A percentile compares a stretch with the other conserved stretches of the same genome.
phyloP scores from a whole-genome alignment of 352 stramenopile genomes.

The Blastocystis sp. region DNA sequence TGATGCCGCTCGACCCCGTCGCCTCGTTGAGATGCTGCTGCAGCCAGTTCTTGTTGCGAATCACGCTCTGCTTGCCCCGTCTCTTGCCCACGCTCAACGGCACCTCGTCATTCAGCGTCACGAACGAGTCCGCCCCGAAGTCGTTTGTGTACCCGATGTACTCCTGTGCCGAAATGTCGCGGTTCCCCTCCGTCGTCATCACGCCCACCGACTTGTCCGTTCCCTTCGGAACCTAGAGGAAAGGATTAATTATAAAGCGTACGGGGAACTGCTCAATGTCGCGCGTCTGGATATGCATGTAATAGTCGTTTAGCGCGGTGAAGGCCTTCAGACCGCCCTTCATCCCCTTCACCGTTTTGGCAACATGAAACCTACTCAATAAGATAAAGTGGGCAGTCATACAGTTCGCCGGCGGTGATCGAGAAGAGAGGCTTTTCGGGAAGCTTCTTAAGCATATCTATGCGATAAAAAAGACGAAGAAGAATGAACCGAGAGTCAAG shows the following conservation, averaged over 20 bases:
- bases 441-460: slow-evolving; percentile 65
- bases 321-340: slow-evolving; percentile 41
- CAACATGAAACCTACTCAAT: slow-evolving; percentile 37
- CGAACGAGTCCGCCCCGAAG: slow-evolving; percentile 21
- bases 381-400: background rate
- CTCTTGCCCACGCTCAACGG: slow-evolving; percentile 31
- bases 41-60: slow-evolving; percentile 47
- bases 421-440: slow-evolving; percentile 64
- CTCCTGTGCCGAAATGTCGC: slow-evolving; percentile 30
- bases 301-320: slow-evolving; percentile 60
- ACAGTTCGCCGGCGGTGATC: slow-evolving; percentile 53
- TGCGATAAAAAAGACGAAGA: background rate
- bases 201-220: slow-evolving; percentile 42
- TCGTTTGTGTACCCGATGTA: slow-evolving; percentile 41
- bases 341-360: slow-evolving; percentile 26
- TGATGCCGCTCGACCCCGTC: background rate
- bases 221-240: slow-evolving; percentile 26
- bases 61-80: slow-evolving; percentile 39
- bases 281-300: slow-evolving; percentile 54
- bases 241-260: background rate
- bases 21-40: background rate
- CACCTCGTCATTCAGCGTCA: slow-evolving; percentile 41
- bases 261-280: slow-evolving; percentile 58
- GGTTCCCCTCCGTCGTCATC: slow-evolving; percentile 52
- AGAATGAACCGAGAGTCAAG: slow-evolving; percentile 55